A percentile compares a stretch with the other conserved stretches of the same genome.
Conservation (phyloP, 129 eudicot species). For the Centaurea solstitialis region DNA sequence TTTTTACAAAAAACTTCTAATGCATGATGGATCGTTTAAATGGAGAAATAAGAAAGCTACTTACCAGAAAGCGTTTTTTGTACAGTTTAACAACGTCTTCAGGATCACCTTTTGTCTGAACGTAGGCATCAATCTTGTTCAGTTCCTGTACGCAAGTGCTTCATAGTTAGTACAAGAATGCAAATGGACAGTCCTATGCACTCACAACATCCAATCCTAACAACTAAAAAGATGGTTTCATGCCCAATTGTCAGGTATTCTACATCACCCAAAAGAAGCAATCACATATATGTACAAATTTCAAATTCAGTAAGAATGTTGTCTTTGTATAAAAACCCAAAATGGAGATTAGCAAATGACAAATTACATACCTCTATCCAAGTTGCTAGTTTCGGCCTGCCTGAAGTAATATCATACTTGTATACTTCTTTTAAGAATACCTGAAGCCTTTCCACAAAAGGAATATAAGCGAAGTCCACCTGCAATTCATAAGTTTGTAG, state of each 20-base stretch:
- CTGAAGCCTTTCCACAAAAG: constrained; percentile 73
- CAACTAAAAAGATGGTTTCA: not conserved
- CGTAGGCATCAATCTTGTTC: constrained; percentile 77
- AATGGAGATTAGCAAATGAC: not conserved
- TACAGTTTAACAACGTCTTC: constrained; percentile 13
- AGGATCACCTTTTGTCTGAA: constrained; percentile 58
- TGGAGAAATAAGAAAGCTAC: not conserved
- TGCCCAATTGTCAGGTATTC: not conserved
- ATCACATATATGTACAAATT: not conserved
- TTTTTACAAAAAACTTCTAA: not conserved
- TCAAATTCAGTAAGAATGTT: not conserved
- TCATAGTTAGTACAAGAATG: not conserved
- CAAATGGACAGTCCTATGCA: not conserved
- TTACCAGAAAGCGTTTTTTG: constrained; percentile 58
- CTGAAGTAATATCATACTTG: constrained; percentile 72
- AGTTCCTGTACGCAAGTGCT: constrained; percentile 55
- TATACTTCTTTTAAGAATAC: constrained; percentile 43
- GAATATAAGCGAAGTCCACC: constrained; percentile 80
- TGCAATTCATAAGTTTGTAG: constrained; percentile 29
- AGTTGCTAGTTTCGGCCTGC: constrained; percentile 71
- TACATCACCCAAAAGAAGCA: not conserved
- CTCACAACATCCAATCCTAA: not conserved
- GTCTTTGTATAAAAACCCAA: not conserved
- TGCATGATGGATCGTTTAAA: not conserved
- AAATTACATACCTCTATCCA: constrained; percentile 70